Conservation (phyloP, 1,284 basidiomycete genomes). For the Schizophyllum amplum region DNA sequence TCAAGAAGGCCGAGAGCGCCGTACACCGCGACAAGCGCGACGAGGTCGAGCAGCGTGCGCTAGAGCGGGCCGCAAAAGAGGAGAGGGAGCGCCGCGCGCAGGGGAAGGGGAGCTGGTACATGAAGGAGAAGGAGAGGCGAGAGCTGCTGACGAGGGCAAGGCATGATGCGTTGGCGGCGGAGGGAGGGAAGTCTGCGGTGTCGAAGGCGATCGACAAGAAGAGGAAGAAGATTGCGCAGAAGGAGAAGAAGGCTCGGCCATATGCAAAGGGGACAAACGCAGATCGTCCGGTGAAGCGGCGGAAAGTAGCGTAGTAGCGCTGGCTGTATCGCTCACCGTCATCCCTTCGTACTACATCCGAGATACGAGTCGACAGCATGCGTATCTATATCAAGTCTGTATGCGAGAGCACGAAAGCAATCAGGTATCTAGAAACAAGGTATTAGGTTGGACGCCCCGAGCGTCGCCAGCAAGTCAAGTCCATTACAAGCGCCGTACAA, state of each 20-base stretch:
- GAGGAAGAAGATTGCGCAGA: constrained; percentile 79
- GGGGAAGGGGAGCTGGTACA: constrained; percentile 81
- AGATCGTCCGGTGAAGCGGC: not conserved
- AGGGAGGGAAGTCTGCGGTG: constrained; percentile 73
- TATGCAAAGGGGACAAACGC: constrained; percentile 30
- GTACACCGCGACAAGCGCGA: constrained; percentile 73
- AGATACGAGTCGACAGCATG: too few relatives aligned
- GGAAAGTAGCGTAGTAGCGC: not conserved
- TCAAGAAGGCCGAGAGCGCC: constrained; percentile 72
- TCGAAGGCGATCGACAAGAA: constrained; percentile 86
- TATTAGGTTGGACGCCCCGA: too few relatives aligned
- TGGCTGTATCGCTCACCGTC: too few relatives aligned
- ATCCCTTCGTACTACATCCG: too few relatives aligned
- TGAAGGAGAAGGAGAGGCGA: constrained; percentile 86
- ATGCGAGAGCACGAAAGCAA: too few relatives aligned
- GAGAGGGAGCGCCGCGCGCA: constrained; percentile 67
- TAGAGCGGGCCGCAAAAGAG: constrained; percentile 51
- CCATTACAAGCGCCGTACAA: too few relatives aligned
- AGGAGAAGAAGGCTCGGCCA: constrained; percentile 83
- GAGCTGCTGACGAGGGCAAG: constrained; percentile 65
- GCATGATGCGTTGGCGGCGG: constrained; percentile 67
- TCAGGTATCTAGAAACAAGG: too few relatives aligned
- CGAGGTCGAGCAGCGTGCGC: constrained; percentile 57
- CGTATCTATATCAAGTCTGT: too few relatives aligned
- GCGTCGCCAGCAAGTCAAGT: too few relatives aligned